phyloP scores from a whole-genome alignment of 495 filamentous ascomycete genomes.

The Tuber microsphaerosporum region DNA sequence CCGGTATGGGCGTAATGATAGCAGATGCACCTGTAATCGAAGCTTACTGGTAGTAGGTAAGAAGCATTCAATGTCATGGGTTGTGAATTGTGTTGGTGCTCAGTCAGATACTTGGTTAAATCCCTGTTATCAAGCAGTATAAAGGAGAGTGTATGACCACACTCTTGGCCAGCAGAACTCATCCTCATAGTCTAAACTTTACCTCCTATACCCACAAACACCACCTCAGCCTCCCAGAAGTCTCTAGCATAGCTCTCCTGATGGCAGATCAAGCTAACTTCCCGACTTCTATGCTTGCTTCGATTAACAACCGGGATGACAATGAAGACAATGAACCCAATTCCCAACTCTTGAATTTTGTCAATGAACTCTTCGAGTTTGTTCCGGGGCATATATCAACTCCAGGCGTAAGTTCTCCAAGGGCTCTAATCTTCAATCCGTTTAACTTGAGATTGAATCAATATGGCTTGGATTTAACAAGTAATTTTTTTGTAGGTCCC shows the following conservation, averaged over 20 bases:
- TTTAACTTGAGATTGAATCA: background rate
- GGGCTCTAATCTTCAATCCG: background rate
- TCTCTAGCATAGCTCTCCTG: background rate
- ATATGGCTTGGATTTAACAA: slow-evolving; percentile 6
- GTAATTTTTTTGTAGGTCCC: slow-evolving; percentile 28
- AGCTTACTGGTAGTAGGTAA: too few relatives aligned
- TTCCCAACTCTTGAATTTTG: background rate
- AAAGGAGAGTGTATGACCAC: background rate
- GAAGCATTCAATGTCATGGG: too few relatives aligned
- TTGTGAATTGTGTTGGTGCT: too few relatives aligned
- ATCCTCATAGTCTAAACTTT: background rate
- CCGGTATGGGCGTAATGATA: too few relatives aligned
- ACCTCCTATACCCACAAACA: background rate
- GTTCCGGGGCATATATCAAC: background rate
- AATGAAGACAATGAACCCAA: background rate
- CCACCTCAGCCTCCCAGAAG: background rate
- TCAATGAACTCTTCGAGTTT: background rate
- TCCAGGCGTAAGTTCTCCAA: background rate
- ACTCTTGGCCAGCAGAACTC: background rate
- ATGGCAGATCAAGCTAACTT: background rate
- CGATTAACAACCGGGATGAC: background rate
- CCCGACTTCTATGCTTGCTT: background rate
- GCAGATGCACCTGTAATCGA: background rate
- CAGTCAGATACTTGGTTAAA: too few relatives aligned
- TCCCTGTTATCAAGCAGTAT: too few relatives aligned